phyloP scores from a whole-genome alignment of 108 stramenopile species.

The Fragilaria crotonensis region DNA sequence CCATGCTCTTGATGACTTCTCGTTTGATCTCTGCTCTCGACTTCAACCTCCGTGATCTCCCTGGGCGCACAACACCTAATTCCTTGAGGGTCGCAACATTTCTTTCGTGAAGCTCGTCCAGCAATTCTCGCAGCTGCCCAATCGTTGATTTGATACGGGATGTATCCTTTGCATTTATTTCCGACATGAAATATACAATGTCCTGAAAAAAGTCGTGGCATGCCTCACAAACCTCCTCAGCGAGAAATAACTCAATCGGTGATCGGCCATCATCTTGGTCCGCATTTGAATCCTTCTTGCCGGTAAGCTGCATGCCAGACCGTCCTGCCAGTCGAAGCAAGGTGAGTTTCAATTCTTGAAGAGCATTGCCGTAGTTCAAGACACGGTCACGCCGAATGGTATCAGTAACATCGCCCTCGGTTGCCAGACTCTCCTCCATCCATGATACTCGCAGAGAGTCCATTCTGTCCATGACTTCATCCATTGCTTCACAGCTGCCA shows the following conservation, averaged over 20 bases:
- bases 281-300: conserved; percentile 40
- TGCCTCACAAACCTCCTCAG: conserved; percentile 30
- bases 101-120: conserved; percentile 28
- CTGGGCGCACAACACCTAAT: conserved; percentile 21
- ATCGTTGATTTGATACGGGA: conserved; percentile 37
- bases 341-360: conserved; percentile 36
- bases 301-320: conserved; percentile 53
- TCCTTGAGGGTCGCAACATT: conserved; percentile 28
- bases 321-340: conserved; percentile 31
- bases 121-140: conserved; percentile 23
- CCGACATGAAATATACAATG: conserved; percentile 29
- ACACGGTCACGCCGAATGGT: conserved; percentile 41
- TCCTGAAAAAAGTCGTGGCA: conserved; percentile 26
- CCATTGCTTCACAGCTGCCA: conserved; percentile 56
- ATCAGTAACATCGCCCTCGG: conserved; percentile 29
- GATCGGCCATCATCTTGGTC: conserved; percentile 36
- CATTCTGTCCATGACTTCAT: conserved; percentile 45
- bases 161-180: conserved; percentile 24
- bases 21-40: conserved; percentile 24
- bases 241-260: conserved; percentile 30
- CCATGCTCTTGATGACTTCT: no score
- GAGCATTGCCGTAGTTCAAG: conserved; percentile 28
- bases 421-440: conserved; percentile 30
- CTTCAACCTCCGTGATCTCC: conserved; percentile 31
- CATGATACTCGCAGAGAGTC: conserved; percentile 29